Conservation (phyloP, 2,329 filamentous ascomycete species). For the Orbilia javanica region DNA sequence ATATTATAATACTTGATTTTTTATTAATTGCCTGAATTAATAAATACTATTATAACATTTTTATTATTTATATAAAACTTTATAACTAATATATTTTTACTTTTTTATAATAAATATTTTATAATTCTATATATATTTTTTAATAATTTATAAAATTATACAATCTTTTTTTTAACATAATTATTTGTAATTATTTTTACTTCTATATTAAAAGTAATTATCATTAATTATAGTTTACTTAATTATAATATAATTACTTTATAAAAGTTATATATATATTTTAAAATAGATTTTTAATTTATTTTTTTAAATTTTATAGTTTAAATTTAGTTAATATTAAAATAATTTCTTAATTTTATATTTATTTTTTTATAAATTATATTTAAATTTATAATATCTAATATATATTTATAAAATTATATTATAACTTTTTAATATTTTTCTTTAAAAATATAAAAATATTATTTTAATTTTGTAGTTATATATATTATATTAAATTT, state of each 20-base stretch:
- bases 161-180: slow-evolving; percentile 20
- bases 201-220: slow-evolving; percentile 29
- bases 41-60: neutral
- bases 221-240: slow-evolving; percentile 13
- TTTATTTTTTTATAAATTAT: slow-evolving; percentile 20
- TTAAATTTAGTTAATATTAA: neutral
- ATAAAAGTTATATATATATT: slow-evolving; percentile 3
- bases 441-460: neutral
- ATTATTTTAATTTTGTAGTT: neutral
- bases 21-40: neutral
- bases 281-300: slow-evolving; percentile 20
- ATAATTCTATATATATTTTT: slow-evolving; percentile 33
- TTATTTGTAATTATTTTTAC: slow-evolving; percentile 41
- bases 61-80: slow-evolving; percentile 27
- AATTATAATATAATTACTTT: slow-evolving; percentile 2
- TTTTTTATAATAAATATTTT: slow-evolving; percentile 43
- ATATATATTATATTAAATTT: neutral
- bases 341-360: slow-evolving; percentile 1
- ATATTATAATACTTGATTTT: slow-evolving; percentile 6
- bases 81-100: slow-evolving; percentile 1
- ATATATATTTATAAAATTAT: slow-evolving; percentile 1
- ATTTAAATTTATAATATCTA: slow-evolving; percentile 13
- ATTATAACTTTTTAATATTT: slow-evolving; percentile 1
- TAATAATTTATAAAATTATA: slow-evolving; percentile 25
- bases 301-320: slow-evolving; percentile 4